phyloP scores from a whole-genome alignment of 1,284 basidiomycete species.

The Cryptococcus sp. region DNA sequence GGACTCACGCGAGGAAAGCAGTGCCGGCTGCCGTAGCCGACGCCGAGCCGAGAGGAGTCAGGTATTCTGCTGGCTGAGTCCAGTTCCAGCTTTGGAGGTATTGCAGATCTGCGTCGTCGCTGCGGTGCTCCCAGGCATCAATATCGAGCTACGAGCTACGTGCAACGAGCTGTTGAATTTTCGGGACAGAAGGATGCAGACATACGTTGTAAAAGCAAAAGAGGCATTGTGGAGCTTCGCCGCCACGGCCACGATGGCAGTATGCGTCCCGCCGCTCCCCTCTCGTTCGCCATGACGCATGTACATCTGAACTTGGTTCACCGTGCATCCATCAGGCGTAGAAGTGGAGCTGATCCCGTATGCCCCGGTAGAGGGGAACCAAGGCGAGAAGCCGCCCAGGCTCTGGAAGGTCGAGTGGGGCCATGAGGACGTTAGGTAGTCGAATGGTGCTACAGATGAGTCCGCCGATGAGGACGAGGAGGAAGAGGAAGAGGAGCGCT shows the following conservation, averaged over 20 bases:
- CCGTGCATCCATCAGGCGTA: background rate
- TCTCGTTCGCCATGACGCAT: constrained; percentile 4
- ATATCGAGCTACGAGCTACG: background rate
- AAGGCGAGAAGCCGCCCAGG: constrained; percentile 3
- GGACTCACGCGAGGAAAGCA: background rate
- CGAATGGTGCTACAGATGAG: background rate
- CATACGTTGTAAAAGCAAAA: background rate
- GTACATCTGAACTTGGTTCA: constrained; percentile 2
- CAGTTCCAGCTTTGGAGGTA: constrained; percentile 1
- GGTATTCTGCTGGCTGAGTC: background rate
- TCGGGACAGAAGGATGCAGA: background rate
- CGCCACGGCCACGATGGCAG: background rate
- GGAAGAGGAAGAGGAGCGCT: background rate
- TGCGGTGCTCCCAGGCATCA: background rate
- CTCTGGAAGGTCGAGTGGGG: background rate
- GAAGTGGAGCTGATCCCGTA: background rate
- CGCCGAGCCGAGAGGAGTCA: constrained; percentile 53
- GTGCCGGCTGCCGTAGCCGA: background rate
- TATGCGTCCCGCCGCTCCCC: constrained; percentile 2
- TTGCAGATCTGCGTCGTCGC: constrained; percentile 3
- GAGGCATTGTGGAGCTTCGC: background rate
- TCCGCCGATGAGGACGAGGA: background rate
- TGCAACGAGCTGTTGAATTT: background rate
- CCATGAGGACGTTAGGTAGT: constrained; percentile 7
- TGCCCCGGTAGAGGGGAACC: background rate